Evolutionary conservation across 345 rosid genomes (phyloP), one percentile per base, ranked within the genome.

Genomic region (Syzygium aqueum): DNA sequence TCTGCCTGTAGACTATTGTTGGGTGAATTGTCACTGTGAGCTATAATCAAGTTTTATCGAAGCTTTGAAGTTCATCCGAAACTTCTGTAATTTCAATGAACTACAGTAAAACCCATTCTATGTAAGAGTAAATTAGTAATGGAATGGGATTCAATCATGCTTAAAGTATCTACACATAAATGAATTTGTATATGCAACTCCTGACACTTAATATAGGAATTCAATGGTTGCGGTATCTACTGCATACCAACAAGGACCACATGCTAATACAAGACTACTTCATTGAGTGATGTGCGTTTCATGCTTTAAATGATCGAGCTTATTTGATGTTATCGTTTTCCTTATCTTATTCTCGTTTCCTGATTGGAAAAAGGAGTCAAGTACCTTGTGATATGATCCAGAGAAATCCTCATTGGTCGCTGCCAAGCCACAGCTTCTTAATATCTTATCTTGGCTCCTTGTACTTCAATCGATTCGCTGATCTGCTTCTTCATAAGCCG

Each of bases 401-500:
- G 50, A 89, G 88, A 57, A 91, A 83, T 12, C 88, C 87, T 17
- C 92, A 86, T 54, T 90, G 94, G 94, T 65, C 63, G 51, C 40
- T 88, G 15, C 87, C 87, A 1, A 8, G 49, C 15, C 51, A 86
- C n/a, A 10, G 2, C 23, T 5, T 63, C 37, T 51, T 73, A 82
- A 86, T 87, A 28, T 9, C 86, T 17, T 12, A 2, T 28, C 3
- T 91, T 17, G 91, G 88, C 23, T 59, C 53, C 84, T 61, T 92
- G 53, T 89, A 77, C 85, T 65, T 86, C 54, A 91, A 86, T 80
- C 90, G 91, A 33, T 89, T 92, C 50, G 61, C 90, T 2, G 89
- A 87, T 77, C 65, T 91, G 7, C 22, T 88, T 37, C 19, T 91
- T 67, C 92, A 91, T 88, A 91, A 90, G 89, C 94, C 92, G 6